These are phyloP conservation scores for Tricladium varicosporioides DNA, from an alignment of 2,329 filamentous ascomycete genomes.

Conservation along the genomic window DNA sequence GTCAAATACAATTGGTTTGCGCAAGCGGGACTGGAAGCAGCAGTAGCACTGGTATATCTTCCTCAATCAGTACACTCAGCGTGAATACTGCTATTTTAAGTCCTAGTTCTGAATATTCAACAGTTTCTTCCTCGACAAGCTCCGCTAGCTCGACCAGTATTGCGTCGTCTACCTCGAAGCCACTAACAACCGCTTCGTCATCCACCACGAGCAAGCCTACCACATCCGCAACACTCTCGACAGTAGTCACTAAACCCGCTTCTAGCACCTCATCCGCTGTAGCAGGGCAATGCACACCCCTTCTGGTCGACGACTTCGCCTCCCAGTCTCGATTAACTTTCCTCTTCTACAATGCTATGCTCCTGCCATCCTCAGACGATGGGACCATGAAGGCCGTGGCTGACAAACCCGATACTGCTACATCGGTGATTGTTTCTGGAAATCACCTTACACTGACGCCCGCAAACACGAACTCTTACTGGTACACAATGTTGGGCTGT, in stretches of 20 bases:
- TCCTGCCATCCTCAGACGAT: slow-evolving; percentile 55
- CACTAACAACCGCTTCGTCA: background rate
- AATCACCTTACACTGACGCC: slow-evolving; percentile 54
- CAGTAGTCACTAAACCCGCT: background rate
- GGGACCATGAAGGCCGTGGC: slow-evolving; percentile 44
- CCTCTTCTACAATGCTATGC: slow-evolving; percentile 58
- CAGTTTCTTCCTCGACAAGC: background rate
- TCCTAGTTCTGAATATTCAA: background rate
- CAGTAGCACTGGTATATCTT: background rate
- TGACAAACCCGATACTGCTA: slow-evolving; percentile 25
- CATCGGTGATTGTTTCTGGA: slow-evolving; percentile 50
- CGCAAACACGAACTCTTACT: slow-evolving; percentile 48
- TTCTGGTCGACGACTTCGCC: slow-evolving; percentile 58
- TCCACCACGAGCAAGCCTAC: slow-evolving; percentile 1
- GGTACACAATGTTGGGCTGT: slow-evolving; percentile 57
- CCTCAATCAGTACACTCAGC: background rate
- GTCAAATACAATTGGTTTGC: slow-evolving; percentile 47
- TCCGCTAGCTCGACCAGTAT: background rate
- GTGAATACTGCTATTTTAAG: background rate
- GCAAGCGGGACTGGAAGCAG: slow-evolving; percentile 4
- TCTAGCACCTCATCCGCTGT: slow-evolving; percentile 5
- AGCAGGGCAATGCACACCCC: slow-evolving; percentile 37
- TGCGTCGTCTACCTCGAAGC: slow-evolving; percentile 4
- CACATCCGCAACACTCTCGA: background rate
- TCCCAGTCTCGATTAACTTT: slow-evolving; percentile 62